These are phyloP conservation scores for Ampelomyces quisqualis DNA, from an alignment of 2,329 filamentous ascomycete genomes.

Conservation along the genomic window DNA sequence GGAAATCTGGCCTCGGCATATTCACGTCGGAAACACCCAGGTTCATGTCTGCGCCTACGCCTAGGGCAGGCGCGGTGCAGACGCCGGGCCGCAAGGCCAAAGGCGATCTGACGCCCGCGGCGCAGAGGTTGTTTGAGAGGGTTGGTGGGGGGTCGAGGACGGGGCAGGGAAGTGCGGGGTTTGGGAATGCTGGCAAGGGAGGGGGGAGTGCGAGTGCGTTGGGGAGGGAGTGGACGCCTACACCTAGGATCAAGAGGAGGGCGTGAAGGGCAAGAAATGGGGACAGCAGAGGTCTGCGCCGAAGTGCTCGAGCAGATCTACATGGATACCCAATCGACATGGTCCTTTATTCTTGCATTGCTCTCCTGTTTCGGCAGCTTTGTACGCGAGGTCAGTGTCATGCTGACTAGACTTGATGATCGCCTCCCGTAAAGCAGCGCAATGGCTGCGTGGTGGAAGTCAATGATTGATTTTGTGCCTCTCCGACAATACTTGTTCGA, in stretches of 20 bases:
- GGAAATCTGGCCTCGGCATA: conserved; percentile 30
- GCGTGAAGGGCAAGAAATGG: conserved; percentile 3
- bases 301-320: conserved; percentile 31
- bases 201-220: conserved; percentile 5
- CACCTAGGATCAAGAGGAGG: conserved; percentile 25
- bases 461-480: no score
- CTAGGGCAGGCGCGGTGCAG: conserved; percentile 65
- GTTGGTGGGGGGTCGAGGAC: conserved; percentile 42
- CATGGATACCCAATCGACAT: background rate
- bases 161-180: conserved; percentile 18
- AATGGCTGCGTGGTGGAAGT: no score
- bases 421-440: no score
- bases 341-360: no score
- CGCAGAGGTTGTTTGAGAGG: conserved; percentile 52
- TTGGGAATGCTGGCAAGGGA: conserved; percentile 24
- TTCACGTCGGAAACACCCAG: conserved; percentile 53
- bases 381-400: no score
- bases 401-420: no score
- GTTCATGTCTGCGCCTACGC: conserved; percentile 73
- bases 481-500: no score
- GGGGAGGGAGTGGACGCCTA: conserved; percentile 35
- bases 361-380: no score
- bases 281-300: conserved; percentile 8
- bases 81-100: conserved; percentile 51
- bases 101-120: conserved; percentile 69